Evolutionary conservation across 2,329 filamentous ascomycete genomes (phyloP).

Genomic region (Arthrobotrys iridis): DNA sequence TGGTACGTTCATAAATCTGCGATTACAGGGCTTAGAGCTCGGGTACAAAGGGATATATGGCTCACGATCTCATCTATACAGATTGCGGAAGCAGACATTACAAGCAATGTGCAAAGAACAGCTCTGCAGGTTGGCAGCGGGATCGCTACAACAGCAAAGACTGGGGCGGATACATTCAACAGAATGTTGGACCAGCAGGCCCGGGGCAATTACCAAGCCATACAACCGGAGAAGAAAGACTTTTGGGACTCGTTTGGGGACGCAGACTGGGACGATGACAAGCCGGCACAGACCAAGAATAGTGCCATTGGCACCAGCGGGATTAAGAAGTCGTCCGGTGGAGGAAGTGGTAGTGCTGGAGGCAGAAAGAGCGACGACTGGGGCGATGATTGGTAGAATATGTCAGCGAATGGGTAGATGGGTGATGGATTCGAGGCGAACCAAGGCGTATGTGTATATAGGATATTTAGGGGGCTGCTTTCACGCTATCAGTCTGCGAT

Average conservation of each 20-base stretch:
- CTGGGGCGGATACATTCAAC: slow-evolving; percentile 73
- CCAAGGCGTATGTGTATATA: slow-evolving; percentile 43
- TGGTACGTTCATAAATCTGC: slow-evolving; percentile 67
- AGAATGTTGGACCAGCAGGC: slow-evolving; percentile 67
- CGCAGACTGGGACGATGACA: slow-evolving; percentile 63
- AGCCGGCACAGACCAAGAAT: slow-evolving; percentile 60
- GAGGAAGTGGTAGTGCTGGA: slow-evolving; percentile 54
- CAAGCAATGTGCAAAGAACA: slow-evolving; percentile 68
- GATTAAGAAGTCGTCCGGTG: slow-evolving; percentile 65
- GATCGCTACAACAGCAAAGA: slow-evolving; percentile 39
- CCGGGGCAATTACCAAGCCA: slow-evolving; percentile 63
- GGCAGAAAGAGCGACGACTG: slow-evolving; percentile 57
- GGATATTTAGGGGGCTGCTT: slow-evolving; percentile 37
- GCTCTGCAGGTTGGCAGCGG: slow-evolving; percentile 50
- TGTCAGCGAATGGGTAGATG: too few relatives aligned
- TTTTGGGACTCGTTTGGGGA: slow-evolving; percentile 94
- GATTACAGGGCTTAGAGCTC: too few relatives aligned
- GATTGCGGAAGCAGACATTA: slow-evolving; percentile 82
- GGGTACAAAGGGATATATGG: slow-evolving; percentile 1
- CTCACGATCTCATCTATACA: slow-evolving; percentile 62
- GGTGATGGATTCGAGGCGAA: slow-evolving; percentile 24
- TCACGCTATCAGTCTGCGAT: not conserved
- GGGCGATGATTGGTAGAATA: slow-evolving; percentile 56
- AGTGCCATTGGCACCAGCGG: slow-evolving; percentile 72
- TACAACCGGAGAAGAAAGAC: slow-evolving; percentile 75